Evolutionary conservation across 306 rosid species (phyloP).

Genomic region (Sicyos edulis): DNA sequence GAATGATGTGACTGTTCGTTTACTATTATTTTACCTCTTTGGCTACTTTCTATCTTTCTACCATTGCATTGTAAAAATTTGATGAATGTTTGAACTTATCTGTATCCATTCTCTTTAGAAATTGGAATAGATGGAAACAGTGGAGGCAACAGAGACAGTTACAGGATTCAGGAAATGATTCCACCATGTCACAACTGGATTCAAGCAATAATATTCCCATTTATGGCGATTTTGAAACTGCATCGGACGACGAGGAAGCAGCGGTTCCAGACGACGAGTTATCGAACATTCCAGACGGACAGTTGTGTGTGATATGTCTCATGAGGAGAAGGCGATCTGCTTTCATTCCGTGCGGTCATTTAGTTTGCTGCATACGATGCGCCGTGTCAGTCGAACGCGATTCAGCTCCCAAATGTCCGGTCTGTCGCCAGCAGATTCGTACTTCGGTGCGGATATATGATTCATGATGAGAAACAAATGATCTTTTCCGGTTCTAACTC

Average conservation of each 20-base stretch:
- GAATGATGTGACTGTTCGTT: background rate
- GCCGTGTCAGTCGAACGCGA: constrained; percentile 58
- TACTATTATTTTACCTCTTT: background rate
- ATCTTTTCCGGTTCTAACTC: background rate
- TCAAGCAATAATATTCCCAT: constrained; percentile 29
- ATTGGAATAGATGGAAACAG: constrained; percentile 78
- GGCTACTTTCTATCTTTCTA: background rate
- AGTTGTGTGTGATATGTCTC: constrained; percentile 74
- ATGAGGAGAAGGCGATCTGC: constrained; percentile 81
- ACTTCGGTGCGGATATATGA: constrained; percentile 60
- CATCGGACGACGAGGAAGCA: constrained; percentile 46
- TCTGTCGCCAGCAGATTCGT: constrained; percentile 75
- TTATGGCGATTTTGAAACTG: constrained; percentile 28
- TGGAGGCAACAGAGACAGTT: constrained; percentile 46
- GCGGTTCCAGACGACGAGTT: constrained; percentile 46
- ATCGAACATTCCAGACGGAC: constrained; percentile 58
- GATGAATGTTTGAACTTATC: constrained; percentile 9
- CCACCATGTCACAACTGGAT: constrained; percentile 24
- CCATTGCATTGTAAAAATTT: background rate
- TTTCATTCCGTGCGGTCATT: constrained; percentile 84
- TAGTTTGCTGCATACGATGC: constrained; percentile 76
- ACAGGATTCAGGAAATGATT: constrained; percentile 35
- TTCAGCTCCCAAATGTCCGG: constrained; percentile 74
- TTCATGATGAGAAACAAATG: constrained; percentile 30
- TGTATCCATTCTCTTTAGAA: constrained; percentile 42